Evolutionary conservation across 352 stramenopile species (phyloP).

Genomic region (Globisporangium lucens): DNA sequence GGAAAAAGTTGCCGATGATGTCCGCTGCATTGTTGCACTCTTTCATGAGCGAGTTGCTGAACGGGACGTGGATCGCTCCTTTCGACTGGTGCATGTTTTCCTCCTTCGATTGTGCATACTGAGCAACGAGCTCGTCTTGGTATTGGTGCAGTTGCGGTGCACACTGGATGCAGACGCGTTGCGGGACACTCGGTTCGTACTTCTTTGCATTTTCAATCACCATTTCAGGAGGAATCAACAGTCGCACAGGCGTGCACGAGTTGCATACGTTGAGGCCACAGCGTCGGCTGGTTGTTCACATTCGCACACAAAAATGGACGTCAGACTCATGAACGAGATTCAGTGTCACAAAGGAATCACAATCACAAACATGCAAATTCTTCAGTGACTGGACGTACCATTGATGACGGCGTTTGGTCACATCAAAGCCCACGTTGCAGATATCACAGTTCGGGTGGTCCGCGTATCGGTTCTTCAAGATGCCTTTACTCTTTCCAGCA

Average conservation of each 20-base stretch:
- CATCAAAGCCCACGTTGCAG: slow-evolving; percentile 53
- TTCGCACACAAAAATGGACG: slow-evolving; percentile 3
- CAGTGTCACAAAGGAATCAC: not conserved
- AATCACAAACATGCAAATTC: too few species aligned
- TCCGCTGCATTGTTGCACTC: slow-evolving; percentile 56
- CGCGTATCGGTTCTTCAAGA: slow-evolving; percentile 64
- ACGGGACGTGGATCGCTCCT: slow-evolving; percentile 38
- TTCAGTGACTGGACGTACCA: slow-evolving; percentile 24
- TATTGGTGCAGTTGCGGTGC: slow-evolving; percentile 42
- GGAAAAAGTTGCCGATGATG: slow-evolving; percentile 67
- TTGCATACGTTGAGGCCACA: slow-evolving; percentile 50
- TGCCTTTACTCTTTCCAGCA: slow-evolving; percentile 29
- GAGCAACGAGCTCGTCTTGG: slow-evolving; percentile 43
- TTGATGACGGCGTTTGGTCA: slow-evolving; percentile 57
- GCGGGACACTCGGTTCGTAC: slow-evolving; percentile 46
- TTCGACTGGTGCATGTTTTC: slow-evolving; percentile 40
- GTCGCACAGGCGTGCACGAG: slow-evolving; percentile 43
- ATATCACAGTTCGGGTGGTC: slow-evolving; percentile 63
- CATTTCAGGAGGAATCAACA: slow-evolving; percentile 42
- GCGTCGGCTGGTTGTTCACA: slow-evolving; percentile 19
- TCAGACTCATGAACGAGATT: slow-evolving; percentile 6
- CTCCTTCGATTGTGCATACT: slow-evolving; percentile 34
- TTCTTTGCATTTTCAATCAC: slow-evolving; percentile 45
- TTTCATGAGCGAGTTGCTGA: slow-evolving; percentile 42
- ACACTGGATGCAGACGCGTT: slow-evolving; percentile 58